A percentile compares a stretch with the other conserved stretches of the same genome.
Conservation (phyloP, 306 rosid species). For the Comarum palustre region DNA sequence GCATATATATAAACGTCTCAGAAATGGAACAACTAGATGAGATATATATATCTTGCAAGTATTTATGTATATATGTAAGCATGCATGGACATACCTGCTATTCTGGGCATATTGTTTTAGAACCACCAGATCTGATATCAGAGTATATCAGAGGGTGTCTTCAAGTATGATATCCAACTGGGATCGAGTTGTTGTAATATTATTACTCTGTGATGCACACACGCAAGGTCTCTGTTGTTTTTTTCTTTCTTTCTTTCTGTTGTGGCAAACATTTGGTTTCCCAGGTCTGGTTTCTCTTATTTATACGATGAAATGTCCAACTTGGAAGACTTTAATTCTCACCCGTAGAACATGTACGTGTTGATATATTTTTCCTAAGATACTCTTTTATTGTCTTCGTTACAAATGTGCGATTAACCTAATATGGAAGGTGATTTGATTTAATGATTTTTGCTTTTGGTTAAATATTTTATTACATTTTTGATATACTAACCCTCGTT, state of each 20-base stretch:
- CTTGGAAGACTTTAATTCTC: conserved; percentile 41
- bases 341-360: conserved; percentile 55
- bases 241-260: neutral
- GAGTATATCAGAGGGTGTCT: neutral
- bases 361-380: neutral
- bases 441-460: neutral
- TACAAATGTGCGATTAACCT: neutral
- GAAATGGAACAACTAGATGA: no score
- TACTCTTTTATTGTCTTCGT: neutral
- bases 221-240: neutral
- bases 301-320: conserved; percentile 30
- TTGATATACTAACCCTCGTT: neutral
- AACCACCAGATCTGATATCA: conserved; percentile 4
- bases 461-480: neutral
- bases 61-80: neutral
- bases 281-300: conserved; percentile 24
- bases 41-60: neutral
- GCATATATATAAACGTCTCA: neutral
- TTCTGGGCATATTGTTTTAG: neutral
- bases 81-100: conserved; percentile 6
- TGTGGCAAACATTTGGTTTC: conserved; percentile 4
- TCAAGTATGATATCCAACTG: neutral
- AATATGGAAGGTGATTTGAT: neutral
- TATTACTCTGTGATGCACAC: conserved; percentile 3
- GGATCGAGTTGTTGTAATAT: neutral